Evolutionary conservation across 805 yeast genomes (phyloP), one percentile per base, ranked within the genome.

Genomic region (Sugiyamaella marilandica): DNA sequence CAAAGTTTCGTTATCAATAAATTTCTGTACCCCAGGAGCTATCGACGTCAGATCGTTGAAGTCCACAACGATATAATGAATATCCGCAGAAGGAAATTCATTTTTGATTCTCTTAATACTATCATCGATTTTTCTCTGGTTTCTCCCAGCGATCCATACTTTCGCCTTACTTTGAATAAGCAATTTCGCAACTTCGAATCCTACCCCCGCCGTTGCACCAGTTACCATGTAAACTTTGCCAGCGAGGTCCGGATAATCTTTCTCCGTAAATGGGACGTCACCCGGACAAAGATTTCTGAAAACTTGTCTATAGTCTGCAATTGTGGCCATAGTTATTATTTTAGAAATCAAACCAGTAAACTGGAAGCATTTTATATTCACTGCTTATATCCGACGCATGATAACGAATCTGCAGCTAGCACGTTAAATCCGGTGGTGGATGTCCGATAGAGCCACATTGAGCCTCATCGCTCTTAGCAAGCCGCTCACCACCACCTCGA

Each of bases 31-130:
- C 1, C 72, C 80, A 0, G 72, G 65, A 53, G 65, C 67, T 50
- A 78, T 64, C 1, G 76, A 67, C 4, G 67, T 53, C 53, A 80
- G 62, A 59, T 80, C 82, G 33, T 63, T 64, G 52, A 53, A 56
- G 46, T 49, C 67, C 29, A 52, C 49, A 1, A 41, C 61, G 47
- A 52, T 51, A 10, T 51, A 50, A 21, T 46, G 52, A 24, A 53
- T 57, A 16, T 55, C 29, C 8, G 63, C 60, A 13, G 47, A 35
- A 24, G 64, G 59, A 9, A 64, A 47, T 32, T 64, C 63, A 1
- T 53, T 52, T 34, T 59, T 56, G 36, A 74, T 50, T 11, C 55
- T 56, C 13, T 58, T 62, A 16, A 69, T 62, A 13, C 68, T 68
- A 0, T 45, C 56, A 1, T 59, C 56, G 2, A 74, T 63, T 54